phyloP scores from a whole-genome alignment of 805 yeast species.

The Ogataea trehalophila region DNA sequence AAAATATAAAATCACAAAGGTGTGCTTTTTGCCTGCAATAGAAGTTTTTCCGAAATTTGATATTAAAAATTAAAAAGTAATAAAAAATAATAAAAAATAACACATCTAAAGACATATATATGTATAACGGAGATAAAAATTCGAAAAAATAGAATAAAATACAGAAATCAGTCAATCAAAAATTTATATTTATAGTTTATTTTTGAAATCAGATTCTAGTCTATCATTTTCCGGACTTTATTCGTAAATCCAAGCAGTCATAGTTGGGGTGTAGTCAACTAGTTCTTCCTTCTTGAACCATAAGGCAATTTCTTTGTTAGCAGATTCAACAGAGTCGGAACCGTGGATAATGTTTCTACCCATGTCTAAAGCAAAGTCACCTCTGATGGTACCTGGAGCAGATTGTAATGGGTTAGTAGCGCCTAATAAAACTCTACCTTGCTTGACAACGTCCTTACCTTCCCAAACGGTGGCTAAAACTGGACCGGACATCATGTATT shows the following conservation, averaged over 20 bases:
- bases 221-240: conserved; percentile 32
- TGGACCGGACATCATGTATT: conserved; percentile 98
- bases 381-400: conserved; percentile 99
- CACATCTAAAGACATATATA: too few relatives aligned
- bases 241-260: conserved; percentile 91
- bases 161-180: not conserved
- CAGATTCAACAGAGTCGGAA: conserved; percentile 98
- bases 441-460: conserved; percentile 99
- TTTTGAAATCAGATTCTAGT: too few relatives aligned
- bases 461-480: conserved; percentile 99
- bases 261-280: conserved; percentile 83
- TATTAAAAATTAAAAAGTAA: too few relatives aligned
- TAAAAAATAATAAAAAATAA: too few relatives aligned
- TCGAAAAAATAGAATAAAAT: not conserved
- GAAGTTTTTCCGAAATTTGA: too few relatives aligned
- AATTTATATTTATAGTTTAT: not conserved
- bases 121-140: too few relatives aligned
- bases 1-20: too few relatives aligned
- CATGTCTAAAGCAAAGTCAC: conserved; percentile 96
- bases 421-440: conserved; percentile 96
- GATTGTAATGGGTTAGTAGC: conserved; percentile 98
- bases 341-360: conserved; percentile 99
- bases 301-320: conserved; percentile 89
- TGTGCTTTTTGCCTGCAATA: too few relatives aligned
- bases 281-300: conserved; percentile 99